phyloP scores from a whole-genome alignment of 257 asterid genomes.

The Solanum pimpinellifolium region DNA sequence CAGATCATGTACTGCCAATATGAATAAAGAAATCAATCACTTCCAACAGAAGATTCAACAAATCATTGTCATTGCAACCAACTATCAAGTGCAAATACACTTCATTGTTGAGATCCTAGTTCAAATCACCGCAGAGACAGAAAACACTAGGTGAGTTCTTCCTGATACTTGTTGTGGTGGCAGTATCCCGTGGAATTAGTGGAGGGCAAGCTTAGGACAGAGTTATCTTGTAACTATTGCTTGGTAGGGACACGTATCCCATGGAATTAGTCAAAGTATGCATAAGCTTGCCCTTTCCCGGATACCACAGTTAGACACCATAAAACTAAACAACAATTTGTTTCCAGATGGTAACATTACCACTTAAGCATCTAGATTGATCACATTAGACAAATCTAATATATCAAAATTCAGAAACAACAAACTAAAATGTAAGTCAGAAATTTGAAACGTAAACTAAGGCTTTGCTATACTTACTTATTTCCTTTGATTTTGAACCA shows the following conservation, averaged over 20 bases:
- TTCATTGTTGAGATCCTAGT: not conserved
- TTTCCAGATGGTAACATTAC: not conserved
- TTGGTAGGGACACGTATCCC: not conserved
- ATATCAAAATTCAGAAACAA: not conserved
- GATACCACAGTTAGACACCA: not conserved
- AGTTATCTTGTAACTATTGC: not conserved
- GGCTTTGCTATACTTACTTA: constrained; percentile 38
- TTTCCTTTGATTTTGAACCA: constrained; percentile 97
- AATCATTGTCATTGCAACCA: not conserved
- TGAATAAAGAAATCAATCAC: not conserved
- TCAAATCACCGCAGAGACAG: not conserved
- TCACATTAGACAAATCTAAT: not conserved
- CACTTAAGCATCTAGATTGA: not conserved
- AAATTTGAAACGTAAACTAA: not conserved
- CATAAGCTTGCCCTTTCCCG: rapidly evolving
- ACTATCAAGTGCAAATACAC: not conserved
- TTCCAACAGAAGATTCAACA: not conserved
- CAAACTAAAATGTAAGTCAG: not conserved
- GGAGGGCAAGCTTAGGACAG: not conserved
- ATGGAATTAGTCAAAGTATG: not conserved
- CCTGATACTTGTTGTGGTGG: not conserved
- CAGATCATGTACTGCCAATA: not conserved
- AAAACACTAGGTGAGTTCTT: not conserved
- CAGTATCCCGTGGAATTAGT: not conserved
- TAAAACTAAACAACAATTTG: not conserved